Conservation (phyloP, 805 yeast genomes). For the Cyberlindnera maclurae region DNA sequence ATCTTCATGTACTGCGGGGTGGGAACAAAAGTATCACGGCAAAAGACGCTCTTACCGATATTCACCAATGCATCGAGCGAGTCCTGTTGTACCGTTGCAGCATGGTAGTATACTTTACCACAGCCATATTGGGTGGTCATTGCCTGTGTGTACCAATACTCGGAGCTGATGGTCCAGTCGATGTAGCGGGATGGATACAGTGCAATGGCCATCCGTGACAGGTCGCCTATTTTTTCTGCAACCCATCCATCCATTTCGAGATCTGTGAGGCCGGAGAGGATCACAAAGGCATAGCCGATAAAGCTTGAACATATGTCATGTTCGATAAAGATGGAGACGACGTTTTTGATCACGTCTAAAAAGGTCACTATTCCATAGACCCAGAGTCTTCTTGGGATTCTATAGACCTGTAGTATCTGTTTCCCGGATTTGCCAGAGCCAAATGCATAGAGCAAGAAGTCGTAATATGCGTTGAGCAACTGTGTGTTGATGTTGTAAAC, state of each 20-base stretch:
- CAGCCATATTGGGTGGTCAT: slow-evolving; percentile 72
- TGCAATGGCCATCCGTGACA: slow-evolving; percentile 84
- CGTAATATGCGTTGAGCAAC: slow-evolving; percentile 63
- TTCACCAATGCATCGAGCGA: slow-evolving; percentile 69
- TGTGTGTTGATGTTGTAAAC: slow-evolving; percentile 63
- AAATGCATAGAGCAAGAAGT: slow-evolving; percentile 62
- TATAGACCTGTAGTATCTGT: slow-evolving; percentile 68
- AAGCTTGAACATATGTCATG: slow-evolving; percentile 75
- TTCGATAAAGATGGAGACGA: slow-evolving; percentile 64
- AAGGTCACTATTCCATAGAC: slow-evolving; percentile 81
- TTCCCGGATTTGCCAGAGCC: slow-evolving; percentile 72
- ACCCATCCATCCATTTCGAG: slow-evolving; percentile 48
- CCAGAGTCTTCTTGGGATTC: slow-evolving; percentile 77
- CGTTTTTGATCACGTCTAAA: slow-evolving; percentile 67
- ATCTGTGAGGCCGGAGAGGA: slow-evolving; percentile 34
- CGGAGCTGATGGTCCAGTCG: slow-evolving; percentile 81
- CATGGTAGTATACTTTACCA: slow-evolving; percentile 81
- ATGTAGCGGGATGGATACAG: slow-evolving; percentile 70
- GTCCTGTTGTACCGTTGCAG: slow-evolving; percentile 76
- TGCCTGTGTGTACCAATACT: slow-evolving; percentile 74
- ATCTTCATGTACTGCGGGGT: slow-evolving; percentile 70
- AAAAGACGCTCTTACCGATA: slow-evolving; percentile 70
- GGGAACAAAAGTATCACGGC: slow-evolving; percentile 80
- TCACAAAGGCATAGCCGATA: slow-evolving; percentile 60
- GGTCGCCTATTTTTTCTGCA: slow-evolving; percentile 71